phyloP scores from a whole-genome alignment of 2,329 filamentous ascomycete genomes.

The Plectosphaerella cucumerina region DNA sequence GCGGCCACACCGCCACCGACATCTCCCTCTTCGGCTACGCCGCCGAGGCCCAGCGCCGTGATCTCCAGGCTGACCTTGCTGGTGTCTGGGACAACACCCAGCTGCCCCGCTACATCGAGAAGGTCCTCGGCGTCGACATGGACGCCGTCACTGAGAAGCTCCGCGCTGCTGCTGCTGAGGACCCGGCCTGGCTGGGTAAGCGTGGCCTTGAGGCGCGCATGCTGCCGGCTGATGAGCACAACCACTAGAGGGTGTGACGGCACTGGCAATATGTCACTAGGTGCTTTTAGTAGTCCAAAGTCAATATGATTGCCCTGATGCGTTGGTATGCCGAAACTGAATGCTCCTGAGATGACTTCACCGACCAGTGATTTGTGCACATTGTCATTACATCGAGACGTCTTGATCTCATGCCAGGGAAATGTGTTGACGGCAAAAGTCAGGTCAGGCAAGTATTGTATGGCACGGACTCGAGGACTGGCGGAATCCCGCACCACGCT shows the following conservation, averaged over 20 bases:
- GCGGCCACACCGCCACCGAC: slow-evolving; percentile 21
- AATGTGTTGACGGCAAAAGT: too few relatives aligned
- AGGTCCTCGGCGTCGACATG: slow-evolving; percentile 17
- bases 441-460: too few relatives aligned
- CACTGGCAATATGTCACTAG: too few relatives aligned
- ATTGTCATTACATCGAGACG: too few relatives aligned
- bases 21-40: slow-evolving; percentile 29
- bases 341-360: not conserved
- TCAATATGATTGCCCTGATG: not conserved
- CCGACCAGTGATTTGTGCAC: not conserved
- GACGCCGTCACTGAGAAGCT: slow-evolving; percentile 14
- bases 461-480: too few relatives aligned
- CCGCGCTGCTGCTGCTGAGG: slow-evolving; percentile 9
- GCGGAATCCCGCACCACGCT: too few relatives aligned
- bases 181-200: slow-evolving; percentile 18
- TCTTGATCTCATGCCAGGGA: too few relatives aligned
- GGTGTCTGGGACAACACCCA: slow-evolving; percentile 20
- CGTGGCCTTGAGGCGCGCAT: slow-evolving; percentile 7
- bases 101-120: slow-evolving; percentile 18
- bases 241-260: not conserved
- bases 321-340: not conserved
- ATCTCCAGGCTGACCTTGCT: slow-evolving; percentile 14
- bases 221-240: not conserved
- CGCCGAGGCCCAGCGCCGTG: slow-evolving; percentile 10
- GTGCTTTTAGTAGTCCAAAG: not conserved